Conservation (phyloP, 805 yeast genomes). For the Nakazawaea ishiwadae region DNA sequence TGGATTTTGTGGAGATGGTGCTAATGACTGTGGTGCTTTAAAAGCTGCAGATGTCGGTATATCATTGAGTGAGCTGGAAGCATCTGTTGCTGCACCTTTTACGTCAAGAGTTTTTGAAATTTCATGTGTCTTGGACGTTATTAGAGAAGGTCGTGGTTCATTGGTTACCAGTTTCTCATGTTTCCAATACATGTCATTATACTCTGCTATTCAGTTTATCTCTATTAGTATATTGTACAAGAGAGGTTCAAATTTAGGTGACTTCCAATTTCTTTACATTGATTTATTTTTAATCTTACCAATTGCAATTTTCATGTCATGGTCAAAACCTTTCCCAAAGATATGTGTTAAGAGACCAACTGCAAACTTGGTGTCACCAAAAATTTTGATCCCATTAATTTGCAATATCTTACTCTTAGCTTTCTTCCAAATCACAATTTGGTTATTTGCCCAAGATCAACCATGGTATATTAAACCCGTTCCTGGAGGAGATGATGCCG, state of each 20-base stretch:
- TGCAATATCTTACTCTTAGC: slow-evolving; percentile 66
- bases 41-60: slow-evolving; percentile 98
- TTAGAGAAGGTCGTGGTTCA: slow-evolving; percentile 92
- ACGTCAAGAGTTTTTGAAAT: slow-evolving; percentile 88
- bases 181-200: slow-evolving; percentile 95
- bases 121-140: slow-evolving; percentile 86
- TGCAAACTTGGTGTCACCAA: slow-evolving; percentile 88
- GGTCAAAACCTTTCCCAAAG: slow-evolving; percentile 75
- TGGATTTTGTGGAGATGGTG: slow-evolving; percentile 99
- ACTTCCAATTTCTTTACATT: slow-evolving; percentile 92
- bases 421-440: slow-evolving; percentile 61
- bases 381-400: slow-evolving; percentile 77
- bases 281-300: slow-evolving; percentile 90
- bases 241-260: slow-evolving; percentile 91
- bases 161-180: slow-evolving; percentile 94
- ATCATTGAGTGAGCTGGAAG: slow-evolving; percentile 95
- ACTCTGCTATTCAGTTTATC: slow-evolving; percentile 93
- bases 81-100: slow-evolving; percentile 98
- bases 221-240: slow-evolving; percentile 82
- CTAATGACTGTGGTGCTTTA: slow-evolving; percentile 97
- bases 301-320: slow-evolving; percentile 94
- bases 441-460: slow-evolving; percentile 53
- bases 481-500: slow-evolving; percentile 79
- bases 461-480: slow-evolving; percentile 80
- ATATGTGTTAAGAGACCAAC: slow-evolving; percentile 79